phyloP scores from a whole-genome alignment of 2,329 filamentous ascomycete genomes.

The Colletotrichum sp. region DNA sequence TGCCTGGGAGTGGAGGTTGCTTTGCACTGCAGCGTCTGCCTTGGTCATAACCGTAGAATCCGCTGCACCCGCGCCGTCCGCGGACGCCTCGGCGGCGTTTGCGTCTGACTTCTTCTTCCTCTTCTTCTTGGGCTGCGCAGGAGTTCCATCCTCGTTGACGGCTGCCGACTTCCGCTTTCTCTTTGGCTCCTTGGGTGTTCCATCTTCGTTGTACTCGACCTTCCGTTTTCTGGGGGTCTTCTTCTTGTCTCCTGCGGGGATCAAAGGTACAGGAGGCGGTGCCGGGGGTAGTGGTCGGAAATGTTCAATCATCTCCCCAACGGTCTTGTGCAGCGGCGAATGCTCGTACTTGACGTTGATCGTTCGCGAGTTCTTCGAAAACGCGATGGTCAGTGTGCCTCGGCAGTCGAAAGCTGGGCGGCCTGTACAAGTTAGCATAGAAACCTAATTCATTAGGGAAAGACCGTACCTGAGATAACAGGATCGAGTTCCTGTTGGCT shows the following conservation, averaged over 20 bases:
- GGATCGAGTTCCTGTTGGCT: slow-evolving; percentile 53
- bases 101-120: slow-evolving; percentile 7
- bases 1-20: slow-evolving; percentile 19
- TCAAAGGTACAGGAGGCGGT: slow-evolving; percentile 26
- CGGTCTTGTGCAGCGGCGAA: slow-evolving; percentile 60
- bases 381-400: slow-evolving; percentile 54
- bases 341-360: slow-evolving; percentile 62
- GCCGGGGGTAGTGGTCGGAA: slow-evolving; percentile 50
- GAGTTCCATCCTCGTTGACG: slow-evolving; percentile 20
- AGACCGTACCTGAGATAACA: slow-evolving; percentile 44
- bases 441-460: neutral
- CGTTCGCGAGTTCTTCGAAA: slow-evolving; percentile 49
- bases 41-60: slow-evolving; percentile 4
- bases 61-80: neutral
- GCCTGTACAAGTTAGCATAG: slow-evolving; percentile 32
- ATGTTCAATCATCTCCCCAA: slow-evolving; percentile 52
- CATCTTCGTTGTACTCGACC: neutral
- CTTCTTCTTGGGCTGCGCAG: slow-evolving; percentile 15
- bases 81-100: neutral
- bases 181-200: neutral
- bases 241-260: slow-evolving; percentile 24
- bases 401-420: slow-evolving; percentile 66
- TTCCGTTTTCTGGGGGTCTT: slow-evolving; percentile 31
- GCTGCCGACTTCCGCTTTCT: slow-evolving; percentile 20
- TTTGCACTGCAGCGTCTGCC: slow-evolving; percentile 17